phyloP scores from a whole-genome alignment of 768 basidiomycete species.

The Kwoniella dejecticola region DNA sequence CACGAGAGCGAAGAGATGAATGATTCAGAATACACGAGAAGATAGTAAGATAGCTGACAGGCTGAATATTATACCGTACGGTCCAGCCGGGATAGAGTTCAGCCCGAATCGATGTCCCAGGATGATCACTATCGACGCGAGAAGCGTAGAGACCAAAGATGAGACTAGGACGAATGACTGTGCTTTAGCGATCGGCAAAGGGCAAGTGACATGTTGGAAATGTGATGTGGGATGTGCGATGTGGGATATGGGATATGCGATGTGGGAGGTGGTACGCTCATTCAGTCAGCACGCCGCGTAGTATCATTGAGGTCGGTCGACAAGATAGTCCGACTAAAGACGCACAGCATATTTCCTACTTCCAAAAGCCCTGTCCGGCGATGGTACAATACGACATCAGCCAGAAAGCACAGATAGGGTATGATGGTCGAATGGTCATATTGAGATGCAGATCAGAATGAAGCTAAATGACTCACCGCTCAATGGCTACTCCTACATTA shows the following conservation, averaged over 20 bases:
- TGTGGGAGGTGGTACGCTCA: no score
- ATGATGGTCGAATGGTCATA: no score
- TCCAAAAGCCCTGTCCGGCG: slow-evolving; percentile 71
- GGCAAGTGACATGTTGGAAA: background rate
- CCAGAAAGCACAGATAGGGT: no score
- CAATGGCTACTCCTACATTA: slow-evolving; percentile 69
- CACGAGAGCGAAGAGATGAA: no score
- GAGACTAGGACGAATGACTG: slow-evolving; percentile 80
- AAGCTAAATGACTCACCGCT: slow-evolving; percentile 59
- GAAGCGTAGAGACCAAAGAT: slow-evolving; percentile 65
- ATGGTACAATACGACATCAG: no score
- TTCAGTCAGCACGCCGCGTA: no score
- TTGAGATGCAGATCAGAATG: no score
- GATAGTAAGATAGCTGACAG: slow-evolving; percentile 38
- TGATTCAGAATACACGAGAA: background rate
- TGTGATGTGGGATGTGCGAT: no score
- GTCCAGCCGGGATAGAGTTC: slow-evolving; percentile 75
- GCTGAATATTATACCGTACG: slow-evolving; percentile 70
- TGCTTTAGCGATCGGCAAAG: slow-evolving; percentile 2
- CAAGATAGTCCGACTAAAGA: background rate
- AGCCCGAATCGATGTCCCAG: slow-evolving; percentile 68
- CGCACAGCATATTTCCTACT: slow-evolving; percentile 80
- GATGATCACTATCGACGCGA: slow-evolving; percentile 69
- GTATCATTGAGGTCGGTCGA: no score
- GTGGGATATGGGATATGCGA: no score